Evolutionary conservation across 169 alveolate species (phyloP), one percentile per base, ranked within the genome.

Genomic region (Cryptosporidium sp.): DNA sequence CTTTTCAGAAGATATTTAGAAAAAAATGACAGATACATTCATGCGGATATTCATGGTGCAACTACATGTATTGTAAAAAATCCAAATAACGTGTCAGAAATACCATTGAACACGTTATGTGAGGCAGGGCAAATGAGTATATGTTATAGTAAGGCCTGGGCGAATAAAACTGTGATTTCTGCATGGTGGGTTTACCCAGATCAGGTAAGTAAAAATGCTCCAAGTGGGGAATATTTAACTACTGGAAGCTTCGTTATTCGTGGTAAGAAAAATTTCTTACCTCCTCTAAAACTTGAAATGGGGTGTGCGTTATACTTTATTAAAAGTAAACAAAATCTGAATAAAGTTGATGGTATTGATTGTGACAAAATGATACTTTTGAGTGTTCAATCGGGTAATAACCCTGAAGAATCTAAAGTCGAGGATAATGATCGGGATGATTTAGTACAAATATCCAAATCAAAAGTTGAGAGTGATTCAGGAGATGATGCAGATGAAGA

Each of bases 11-110:
- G 96, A 74, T 97, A 98, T 85, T 91, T 98, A 89, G 93, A 93
- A 51, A 95, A 95, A 55, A 95, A 96, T 58, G 99, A 97, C 84
- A 48, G 97, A 45, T 97, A 97, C 86, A 96, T 97, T 68, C 99
- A 98, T 84, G 99, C 99, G 1, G 99, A 98, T 86, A 94, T 96
- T 55, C 98, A 97, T 67, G 99, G 99, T 29, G 99, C 99, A 16
- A 95, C 99, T 16, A 94, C 98, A n/a, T 96, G 98, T 84, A 94
- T 98, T 33, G 95, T 98, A 26, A 97, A 97, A 91, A 98, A 97
- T 84, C 98, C 99, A 7, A 65, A 86, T 14, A 93, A 91, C 48
- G 91, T 35, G 8, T 70, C 39, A 18, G 93, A 93, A 16, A 91
- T 95, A 35, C 96, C 97, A 21, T 94, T 86, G 26, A 51, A 86